Conservation (phyloP, 257 asterid species). For the Ilex asprella region DNA sequence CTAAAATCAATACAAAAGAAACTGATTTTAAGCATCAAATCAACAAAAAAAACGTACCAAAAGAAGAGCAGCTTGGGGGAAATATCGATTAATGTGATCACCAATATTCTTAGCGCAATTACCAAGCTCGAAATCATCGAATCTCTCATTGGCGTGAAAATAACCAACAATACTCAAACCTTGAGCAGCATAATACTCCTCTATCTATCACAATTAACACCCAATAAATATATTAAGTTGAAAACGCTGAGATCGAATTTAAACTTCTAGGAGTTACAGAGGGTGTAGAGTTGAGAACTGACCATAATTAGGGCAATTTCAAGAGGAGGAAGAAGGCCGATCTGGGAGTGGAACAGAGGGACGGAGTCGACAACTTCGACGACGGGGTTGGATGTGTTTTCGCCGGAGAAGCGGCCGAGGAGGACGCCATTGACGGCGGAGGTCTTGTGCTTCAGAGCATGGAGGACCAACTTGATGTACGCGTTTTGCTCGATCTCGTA, state of each 20-base stretch:
- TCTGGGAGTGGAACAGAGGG: conserved; percentile 93
- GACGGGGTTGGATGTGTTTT: background rate
- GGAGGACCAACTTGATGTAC: conserved; percentile 87
- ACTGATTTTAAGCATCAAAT: background rate
- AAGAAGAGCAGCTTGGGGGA: conserved; percentile 84
- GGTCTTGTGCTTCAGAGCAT: conserved; percentile 78
- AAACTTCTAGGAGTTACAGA: too few species aligned
- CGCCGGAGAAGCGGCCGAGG: conserved; percentile 63
- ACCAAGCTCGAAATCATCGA: conserved; percentile 69
- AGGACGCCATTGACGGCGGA: conserved; percentile 87
- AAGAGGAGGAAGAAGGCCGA: conserved; percentile 85
- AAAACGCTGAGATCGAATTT: background rate
- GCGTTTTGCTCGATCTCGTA: conserved; percentile 88
- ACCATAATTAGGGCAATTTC: conserved; percentile 92
- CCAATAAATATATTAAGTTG: background rate
- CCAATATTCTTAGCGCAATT: conserved; percentile 80
- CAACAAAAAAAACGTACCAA: conserved; percentile 42
- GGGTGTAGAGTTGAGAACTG: conserved; percentile 2
- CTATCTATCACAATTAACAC: conserved; percentile 42
- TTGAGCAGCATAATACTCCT: conserved; percentile 70
- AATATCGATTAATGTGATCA: conserved; percentile 77
- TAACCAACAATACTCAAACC: conserved; percentile 86
- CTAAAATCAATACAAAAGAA: background rate
- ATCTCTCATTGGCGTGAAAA: conserved; percentile 90
- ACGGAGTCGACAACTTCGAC: conserved; percentile 85